Evolutionary conservation across 148 eudicot species (phyloP).

Genomic region (Vaccinium darrowii): DNA sequence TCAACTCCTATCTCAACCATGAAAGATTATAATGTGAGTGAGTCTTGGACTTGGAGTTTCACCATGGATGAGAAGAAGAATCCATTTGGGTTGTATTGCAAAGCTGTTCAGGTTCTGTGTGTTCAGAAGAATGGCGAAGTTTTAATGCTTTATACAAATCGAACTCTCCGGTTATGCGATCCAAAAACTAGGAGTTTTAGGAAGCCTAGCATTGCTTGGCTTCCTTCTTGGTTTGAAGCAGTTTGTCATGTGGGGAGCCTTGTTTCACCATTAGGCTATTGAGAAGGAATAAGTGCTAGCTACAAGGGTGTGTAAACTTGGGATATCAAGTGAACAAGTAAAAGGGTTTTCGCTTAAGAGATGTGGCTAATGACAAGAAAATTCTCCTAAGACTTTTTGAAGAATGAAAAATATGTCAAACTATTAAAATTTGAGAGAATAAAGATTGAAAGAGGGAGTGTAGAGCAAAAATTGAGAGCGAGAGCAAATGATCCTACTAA

Average conservation of each 20-base stretch:
- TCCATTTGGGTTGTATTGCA: neutral
- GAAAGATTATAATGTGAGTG: conserved; percentile 4
- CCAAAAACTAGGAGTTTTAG: neutral
- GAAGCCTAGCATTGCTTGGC: neutral
- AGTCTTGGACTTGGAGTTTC: conserved; percentile 1
- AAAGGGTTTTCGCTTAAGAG: neutral
- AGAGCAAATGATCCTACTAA: too few species aligned
- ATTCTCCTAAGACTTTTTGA: too few species aligned
- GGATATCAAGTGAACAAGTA: neutral
- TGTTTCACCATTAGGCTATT: neutral
- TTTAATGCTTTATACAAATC: neutral
- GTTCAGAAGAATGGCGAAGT: neutral
- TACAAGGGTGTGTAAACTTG: neutral
- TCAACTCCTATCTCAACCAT: neutral
- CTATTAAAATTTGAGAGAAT: too few species aligned
- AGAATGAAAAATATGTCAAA: too few species aligned
- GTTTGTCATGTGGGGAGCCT: conserved; percentile 4
- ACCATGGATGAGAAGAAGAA: too few species aligned
- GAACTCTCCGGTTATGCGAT: neutral
- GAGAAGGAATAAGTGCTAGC: neutral
- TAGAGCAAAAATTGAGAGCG: too few species aligned
- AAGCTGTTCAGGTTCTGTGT: neutral
- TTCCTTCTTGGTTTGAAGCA: conserved; percentile 6
- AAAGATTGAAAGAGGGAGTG: too few species aligned
- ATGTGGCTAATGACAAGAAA: neutral